phyloP scores from a whole-genome alignment of 306 rosid species.

The Sicyos baderoa region DNA sequence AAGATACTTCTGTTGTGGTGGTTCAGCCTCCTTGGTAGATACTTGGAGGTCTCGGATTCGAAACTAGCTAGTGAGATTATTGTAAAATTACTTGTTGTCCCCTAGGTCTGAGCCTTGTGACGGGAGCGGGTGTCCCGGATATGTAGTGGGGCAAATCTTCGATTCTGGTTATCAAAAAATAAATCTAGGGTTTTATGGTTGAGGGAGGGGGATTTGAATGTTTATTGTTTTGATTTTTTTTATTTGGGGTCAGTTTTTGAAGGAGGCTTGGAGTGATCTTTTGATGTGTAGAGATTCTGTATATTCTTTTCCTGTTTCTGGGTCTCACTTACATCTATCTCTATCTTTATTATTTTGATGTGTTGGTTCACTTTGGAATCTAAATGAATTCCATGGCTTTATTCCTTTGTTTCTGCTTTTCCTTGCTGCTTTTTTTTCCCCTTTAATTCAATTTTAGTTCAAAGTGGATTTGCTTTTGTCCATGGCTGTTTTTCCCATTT shows the following conservation, averaged over 20 bases:
- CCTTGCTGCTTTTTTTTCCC: neutral
- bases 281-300: neutral
- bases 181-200: slow-evolving; percentile 43
- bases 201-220: slow-evolving; percentile 55
- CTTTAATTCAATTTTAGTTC: neutral
- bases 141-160: no score
- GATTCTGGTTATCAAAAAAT: no score
- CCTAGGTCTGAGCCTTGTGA: no score
- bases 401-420: slow-evolving; percentile 1
- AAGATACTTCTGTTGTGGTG: slow-evolving; percentile 34
- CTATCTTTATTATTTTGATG: neutral
- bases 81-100: no score
- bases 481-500: neutral
- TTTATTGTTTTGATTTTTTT: slow-evolving; percentile 16
- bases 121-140: no score
- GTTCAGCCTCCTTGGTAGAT: no score
- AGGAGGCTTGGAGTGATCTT: neutral
- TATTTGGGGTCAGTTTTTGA: neutral
- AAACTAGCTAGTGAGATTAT: no score
- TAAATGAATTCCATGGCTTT: neutral
- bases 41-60: no score
- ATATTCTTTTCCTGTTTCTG: slow-evolving; percentile 15
- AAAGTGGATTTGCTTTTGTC: neutral
- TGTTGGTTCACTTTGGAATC: slow-evolving; percentile 12
- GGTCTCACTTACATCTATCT: neutral